Conservation (phyloP, 345 rosid genomes). For the Salix viminalis region DNA sequence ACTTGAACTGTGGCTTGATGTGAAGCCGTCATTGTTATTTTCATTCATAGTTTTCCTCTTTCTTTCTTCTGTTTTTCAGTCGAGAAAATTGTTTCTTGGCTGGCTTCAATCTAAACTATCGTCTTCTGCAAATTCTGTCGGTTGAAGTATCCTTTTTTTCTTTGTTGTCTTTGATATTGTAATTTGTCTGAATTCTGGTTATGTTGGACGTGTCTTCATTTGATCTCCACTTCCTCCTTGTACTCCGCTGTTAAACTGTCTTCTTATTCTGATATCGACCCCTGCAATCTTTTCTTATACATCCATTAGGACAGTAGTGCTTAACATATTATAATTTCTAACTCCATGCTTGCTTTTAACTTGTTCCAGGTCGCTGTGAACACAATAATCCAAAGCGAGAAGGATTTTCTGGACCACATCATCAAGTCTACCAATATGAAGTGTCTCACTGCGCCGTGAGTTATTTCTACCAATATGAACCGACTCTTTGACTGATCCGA, state of each 20-base stretch:
- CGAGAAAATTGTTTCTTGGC: background rate
- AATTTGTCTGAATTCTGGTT: background rate
- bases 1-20: background rate
- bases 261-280: background rate
- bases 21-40: background rate
- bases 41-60: background rate
- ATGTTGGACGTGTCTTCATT: background rate
- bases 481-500: background rate
- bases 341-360: background rate
- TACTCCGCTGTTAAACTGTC: background rate
- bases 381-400: slow-evolving; percentile 62
- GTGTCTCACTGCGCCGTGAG: slow-evolving; percentile 78
- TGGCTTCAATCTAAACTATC: background rate
- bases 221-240: background rate
- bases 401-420: slow-evolving; percentile 63
- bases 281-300: background rate
- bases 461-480: background rate
- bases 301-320: background rate
- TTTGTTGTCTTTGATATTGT: background rate
- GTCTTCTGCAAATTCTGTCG: background rate
- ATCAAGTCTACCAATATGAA: slow-evolving; percentile 77
- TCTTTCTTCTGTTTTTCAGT: background rate
- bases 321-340: background rate
- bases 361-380: slow-evolving; percentile 69
- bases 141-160: background rate